Evolutionary conservation across 352 stramenopile species (phyloP), one percentile per base, ranked within the genome.

Genomic region (Globisporangium iwayamae): DNA sequence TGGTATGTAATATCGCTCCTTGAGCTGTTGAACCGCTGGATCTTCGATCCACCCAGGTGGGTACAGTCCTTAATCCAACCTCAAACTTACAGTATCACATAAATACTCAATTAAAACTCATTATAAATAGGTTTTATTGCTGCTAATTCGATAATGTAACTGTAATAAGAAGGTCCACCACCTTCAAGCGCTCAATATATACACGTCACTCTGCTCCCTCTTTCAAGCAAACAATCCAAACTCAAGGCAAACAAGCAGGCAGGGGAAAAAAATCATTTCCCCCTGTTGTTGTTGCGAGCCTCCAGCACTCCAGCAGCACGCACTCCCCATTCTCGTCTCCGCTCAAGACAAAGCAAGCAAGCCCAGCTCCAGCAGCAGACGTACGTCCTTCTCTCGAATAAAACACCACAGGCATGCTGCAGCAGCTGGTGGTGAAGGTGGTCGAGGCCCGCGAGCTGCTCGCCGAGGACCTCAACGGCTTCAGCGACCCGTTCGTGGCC

Each of bases 401-500:
- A 2, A 5, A 60, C 20, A 13, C 34, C 36, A 13, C 9, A 38
- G 20, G 18, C 25, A 65, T 67, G 53, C 48, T 71, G 55, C 63
- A 65, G 55, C 72, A 79, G 64, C 72, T 83, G 39, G 56, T 70
- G 13, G 78, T 89, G 64, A 72, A 67, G 48, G 59, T 93, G 50
- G 73, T 78, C 22, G 76, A 77, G 69, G 85, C 85, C 47, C 73
- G 78, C 25, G 78, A 71, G 28, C 75, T 94, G 36, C 73, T 89
- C 55, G 78, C 75, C 9, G 82, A 75, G 47, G 85, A 92, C 71
- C 55, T 78, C 32, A 89, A 87, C 56, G 85, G 85, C 58, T 83
- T 79, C 38, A 92, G 83, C 72, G 83, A 92, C 67, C 83, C 83
- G 59, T 92, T 82, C 67, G 81, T 88, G 60, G 60, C 75, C 56